Evolutionary conservation across 2,329 filamentous ascomycete species (phyloP).

Genomic region (Ustilaginoidea virens): DNA sequence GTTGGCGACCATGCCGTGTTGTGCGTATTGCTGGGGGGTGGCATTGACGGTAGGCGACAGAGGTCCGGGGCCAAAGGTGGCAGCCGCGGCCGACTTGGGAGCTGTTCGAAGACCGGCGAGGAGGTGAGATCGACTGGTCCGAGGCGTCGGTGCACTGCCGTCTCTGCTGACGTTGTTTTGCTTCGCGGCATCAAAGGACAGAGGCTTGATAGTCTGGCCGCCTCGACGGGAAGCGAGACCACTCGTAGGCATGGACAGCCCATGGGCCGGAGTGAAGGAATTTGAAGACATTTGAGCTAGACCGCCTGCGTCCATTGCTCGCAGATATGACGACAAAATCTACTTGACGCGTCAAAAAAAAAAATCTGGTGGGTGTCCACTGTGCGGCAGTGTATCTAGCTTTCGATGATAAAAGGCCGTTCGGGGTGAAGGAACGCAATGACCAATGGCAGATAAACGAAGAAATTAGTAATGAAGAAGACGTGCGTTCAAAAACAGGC

Average conservation of each 20-base stretch:
- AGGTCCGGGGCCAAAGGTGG: conserved; percentile 51
- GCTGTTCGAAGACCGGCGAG: conserved; percentile 87
- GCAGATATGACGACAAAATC: too few species aligned
- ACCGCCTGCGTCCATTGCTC: conserved; percentile 87
- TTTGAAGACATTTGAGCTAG: conserved; percentile 98
- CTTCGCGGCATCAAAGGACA: conserved; percentile 62
- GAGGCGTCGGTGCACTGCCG: conserved; percentile 61
- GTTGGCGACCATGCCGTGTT: conserved; percentile 28
- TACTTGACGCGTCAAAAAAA: too few species aligned
- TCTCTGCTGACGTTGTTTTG: conserved; percentile 53
- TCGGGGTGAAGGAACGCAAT: too few species aligned
- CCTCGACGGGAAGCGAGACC: conserved; percentile 77
- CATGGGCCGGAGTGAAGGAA: conserved; percentile 55
- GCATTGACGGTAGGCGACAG: conserved; percentile 37
- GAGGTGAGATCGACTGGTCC: conserved; percentile 87
- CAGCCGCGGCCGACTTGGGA: conserved; percentile 67
- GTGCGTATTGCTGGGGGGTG: conserved; percentile 25
- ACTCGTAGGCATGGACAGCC: conserved; percentile 59
- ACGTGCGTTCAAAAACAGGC: too few species aligned
- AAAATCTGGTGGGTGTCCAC: too few species aligned
- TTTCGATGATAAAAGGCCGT: too few species aligned
- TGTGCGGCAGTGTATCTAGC: too few species aligned
- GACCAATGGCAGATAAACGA: too few species aligned
- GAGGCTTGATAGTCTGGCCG: conserved; percentile 76
- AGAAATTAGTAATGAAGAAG: too few species aligned